Base-by-base conservation (phyloP, 2,329 filamentous ascomycete species). In the Fusarium torulosum region DNA sequence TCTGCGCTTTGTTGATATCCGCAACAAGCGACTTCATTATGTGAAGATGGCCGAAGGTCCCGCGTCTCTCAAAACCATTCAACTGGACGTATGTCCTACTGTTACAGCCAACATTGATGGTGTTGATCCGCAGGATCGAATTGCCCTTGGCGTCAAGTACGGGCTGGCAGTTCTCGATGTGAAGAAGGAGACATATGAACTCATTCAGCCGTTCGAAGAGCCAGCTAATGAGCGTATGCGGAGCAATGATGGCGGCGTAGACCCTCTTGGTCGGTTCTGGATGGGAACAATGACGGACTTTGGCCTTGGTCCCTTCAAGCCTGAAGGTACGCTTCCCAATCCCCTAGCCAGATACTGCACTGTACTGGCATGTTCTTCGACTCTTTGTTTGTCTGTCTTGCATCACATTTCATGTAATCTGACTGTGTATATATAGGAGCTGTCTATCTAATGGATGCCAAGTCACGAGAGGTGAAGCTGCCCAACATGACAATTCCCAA, bases 271-370 rank as follows among this genome's bases (percentile, higher is more conserved):
- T 31, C 84, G 93, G 33, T 96, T 95, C 80, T 97, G 93, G 91
- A 84, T 94, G 7, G 93, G 93, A 9, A 87, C 87, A 65, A 97
- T 97, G 92, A 96, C 93, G 66, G 93, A 97, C 74, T 87, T 88
- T 71, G 79, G 78, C 17, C 70, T 80, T 20, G 85, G 85, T 33
- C 78, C 79, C 4, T 90, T 92, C 55, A 82, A 89, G 73, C 81
- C 87, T 44, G 85, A 90, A 77, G 86, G 86, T 86, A 72, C 75
- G 57, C 49, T 49, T 38, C 27, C 19, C 19, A 37, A 20, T 20
- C 20, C 35, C 40, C 38, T 29, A 37, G 21, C 53, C 25, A 54
- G 45, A 29, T 20, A 21, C 13, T 50, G 29, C 29, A 50, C 14
- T 33, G 29, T 15, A 15, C 14, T 33, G 29, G 29, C 29, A 33